phyloP scores from a whole-genome alignment of 805 yeast species.

The Sungouiozyma ichnusensis region DNA sequence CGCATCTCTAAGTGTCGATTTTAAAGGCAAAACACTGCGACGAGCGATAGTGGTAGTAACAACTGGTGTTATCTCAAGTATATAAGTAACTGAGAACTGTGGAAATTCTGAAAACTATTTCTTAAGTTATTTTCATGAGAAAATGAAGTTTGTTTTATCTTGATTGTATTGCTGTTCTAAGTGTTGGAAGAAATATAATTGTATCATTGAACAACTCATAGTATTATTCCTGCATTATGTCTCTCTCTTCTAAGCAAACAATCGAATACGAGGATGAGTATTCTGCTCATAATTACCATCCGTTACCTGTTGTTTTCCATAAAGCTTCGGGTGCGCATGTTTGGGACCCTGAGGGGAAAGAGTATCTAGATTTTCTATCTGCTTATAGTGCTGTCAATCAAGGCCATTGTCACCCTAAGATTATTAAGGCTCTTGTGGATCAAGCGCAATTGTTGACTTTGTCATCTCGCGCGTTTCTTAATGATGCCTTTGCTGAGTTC shows the following conservation, averaged over 20 bases:
- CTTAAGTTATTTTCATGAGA: too few species aligned
- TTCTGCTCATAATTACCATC: slow-evolving; percentile 96
- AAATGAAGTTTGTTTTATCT: too few species aligned
- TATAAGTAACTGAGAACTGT: background rate
- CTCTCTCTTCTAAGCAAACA: slow-evolving; percentile 47
- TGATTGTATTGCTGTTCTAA: too few species aligned
- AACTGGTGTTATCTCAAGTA: background rate
- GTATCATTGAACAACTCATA: too few species aligned
- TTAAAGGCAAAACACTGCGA: background rate
- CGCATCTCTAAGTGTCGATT: too few species aligned
- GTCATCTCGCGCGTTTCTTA: slow-evolving; percentile 86
- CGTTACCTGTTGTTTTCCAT: slow-evolving; percentile 87
- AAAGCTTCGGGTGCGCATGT: slow-evolving; percentile 85
- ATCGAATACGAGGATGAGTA: slow-evolving; percentile 60
- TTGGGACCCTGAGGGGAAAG: slow-evolving; percentile 97
- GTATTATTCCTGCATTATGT: too few species aligned
- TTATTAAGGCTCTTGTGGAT: slow-evolving; percentile 70
- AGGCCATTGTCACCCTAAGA: slow-evolving; percentile 96
- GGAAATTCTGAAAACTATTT: background rate
- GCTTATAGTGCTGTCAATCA: slow-evolving; percentile 97
- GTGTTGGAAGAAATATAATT: too few species aligned
- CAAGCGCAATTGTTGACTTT: slow-evolving; percentile 80
- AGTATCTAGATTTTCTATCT: slow-evolving; percentile 82
- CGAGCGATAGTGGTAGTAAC: background rate
- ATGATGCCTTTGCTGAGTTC: slow-evolving; percentile 75